Evolutionary conservation across 2,329 filamentous ascomycete genomes (phyloP).

Genomic region (Ophiocordyceps unilateralis): DNA sequence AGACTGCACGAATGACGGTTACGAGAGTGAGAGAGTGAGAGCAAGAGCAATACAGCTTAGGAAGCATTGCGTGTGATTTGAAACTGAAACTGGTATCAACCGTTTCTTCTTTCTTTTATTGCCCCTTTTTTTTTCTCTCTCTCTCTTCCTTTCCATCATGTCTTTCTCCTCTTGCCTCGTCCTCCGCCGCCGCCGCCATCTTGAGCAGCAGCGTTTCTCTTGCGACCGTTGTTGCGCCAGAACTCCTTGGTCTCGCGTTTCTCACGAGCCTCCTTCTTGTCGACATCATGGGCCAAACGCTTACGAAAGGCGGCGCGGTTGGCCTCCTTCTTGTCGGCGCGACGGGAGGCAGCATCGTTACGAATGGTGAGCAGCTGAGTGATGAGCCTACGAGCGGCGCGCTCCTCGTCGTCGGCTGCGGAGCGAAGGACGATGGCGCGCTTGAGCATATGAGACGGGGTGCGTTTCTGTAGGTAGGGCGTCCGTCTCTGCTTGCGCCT

Average conservation of each 20-base stretch:
- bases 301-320: constrained; percentile 62
- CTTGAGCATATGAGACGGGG: background rate
- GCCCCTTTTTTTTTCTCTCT: too few relatives aligned
- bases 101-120: too few relatives aligned
- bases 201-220: constrained; percentile 29
- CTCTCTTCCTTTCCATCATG: too few relatives aligned
- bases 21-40: background rate
- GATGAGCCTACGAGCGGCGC: constrained; percentile 72
- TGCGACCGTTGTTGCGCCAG: constrained; percentile 79
- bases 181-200: constrained; percentile 17
- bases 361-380: constrained; percentile 81
- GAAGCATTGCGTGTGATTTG: background rate
- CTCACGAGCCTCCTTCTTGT: constrained; percentile 75
- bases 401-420: constrained; percentile 67
- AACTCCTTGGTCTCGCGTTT: constrained; percentile 85
- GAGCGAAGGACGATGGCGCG: constrained; percentile 59
- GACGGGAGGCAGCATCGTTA: constrained; percentile 79
- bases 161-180: constrained; percentile 2
- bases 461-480: constrained; percentile 75
- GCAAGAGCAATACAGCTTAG: background rate
- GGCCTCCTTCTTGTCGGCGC: constrained; percentile 75
- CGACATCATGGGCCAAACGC: constrained; percentile 64
- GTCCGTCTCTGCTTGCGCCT: constrained; percentile 64
- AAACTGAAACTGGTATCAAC: background rate
- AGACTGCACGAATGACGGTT: background rate